Percentiles rank a stretch among this genome's conserved stretches.
Evolutionary conservation across 2,329 filamentous ascomycete genomes (phyloP).

Genomic region (Beauveria asiatica): DNA sequence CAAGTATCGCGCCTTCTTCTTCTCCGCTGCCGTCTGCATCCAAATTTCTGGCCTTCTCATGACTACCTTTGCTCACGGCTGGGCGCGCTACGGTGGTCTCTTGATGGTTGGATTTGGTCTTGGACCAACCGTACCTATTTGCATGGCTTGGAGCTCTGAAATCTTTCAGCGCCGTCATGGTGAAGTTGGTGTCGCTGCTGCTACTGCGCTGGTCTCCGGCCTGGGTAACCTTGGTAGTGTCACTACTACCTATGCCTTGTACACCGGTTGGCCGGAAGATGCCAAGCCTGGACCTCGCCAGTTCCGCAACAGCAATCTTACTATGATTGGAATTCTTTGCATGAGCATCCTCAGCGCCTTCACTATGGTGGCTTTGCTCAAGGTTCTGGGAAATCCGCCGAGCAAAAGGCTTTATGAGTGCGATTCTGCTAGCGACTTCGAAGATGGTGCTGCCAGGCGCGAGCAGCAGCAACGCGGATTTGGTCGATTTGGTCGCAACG

Average conservation of each 20-base stretch:
- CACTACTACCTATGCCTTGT: slow-evolving; percentile 80
- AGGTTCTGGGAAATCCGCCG: slow-evolving; percentile 44
- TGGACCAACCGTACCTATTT: slow-evolving; percentile 83
- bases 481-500: slow-evolving; percentile 30
- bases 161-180: slow-evolving; percentile 85
- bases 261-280: slow-evolving; percentile 78
- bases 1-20: slow-evolving; percentile 69
- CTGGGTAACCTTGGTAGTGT: slow-evolving; percentile 82
- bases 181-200: slow-evolving; percentile 82
- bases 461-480: slow-evolving; percentile 53
- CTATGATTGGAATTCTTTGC: slow-evolving; percentile 79
- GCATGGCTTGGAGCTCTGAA: slow-evolving; percentile 89
- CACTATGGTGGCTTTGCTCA: slow-evolving; percentile 59
- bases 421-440: slow-evolving; percentile 36
- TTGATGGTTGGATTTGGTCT: slow-evolving; percentile 85
- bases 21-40: slow-evolving; percentile 64
- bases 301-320: slow-evolving; percentile 75
- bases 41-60: slow-evolving; percentile 76
- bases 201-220: slow-evolving; percentile 76
- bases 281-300: slow-evolving; percentile 56
- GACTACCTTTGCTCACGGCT: slow-evolving; percentile 70
- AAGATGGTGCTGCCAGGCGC: slow-evolving; percentile 53
- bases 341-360: slow-evolving; percentile 67
- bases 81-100: slow-evolving; percentile 83
- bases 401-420: slow-evolving; percentile 35